phyloP scores from a whole-genome alignment of 1,284 basidiomycete genomes.

The Wolfiporia cocos region DNA sequence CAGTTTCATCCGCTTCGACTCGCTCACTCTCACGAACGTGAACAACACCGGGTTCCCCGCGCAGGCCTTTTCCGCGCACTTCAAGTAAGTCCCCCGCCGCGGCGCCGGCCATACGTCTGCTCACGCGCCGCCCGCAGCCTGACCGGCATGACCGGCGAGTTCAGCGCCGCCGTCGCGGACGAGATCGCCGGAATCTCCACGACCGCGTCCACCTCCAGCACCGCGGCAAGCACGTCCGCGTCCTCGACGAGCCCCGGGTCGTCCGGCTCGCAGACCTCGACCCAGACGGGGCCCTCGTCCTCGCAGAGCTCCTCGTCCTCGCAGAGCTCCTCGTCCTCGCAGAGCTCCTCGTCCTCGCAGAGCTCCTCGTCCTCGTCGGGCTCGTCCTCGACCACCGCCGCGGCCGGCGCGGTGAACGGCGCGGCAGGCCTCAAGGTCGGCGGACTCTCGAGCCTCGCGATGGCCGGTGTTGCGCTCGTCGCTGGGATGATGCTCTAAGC shows the following conservation, averaged over 20 bases:
- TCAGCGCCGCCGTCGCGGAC: constrained; percentile 44
- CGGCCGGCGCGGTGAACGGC: no score
- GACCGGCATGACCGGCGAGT: constrained; percentile 56
- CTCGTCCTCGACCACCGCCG: no score
- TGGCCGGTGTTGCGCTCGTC: no score
- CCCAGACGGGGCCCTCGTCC: constrained; percentile 9
- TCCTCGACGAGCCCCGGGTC: constrained; percentile 19
- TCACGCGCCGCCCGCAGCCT: constrained; percentile 33
- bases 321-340: no score
- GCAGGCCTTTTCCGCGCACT: constrained; percentile 79
- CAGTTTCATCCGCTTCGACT: constrained; percentile 75
- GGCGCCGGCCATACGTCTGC: neutral
- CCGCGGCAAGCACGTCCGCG: constrained; percentile 12
- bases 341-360: no score
- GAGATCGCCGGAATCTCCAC: constrained; percentile 34
- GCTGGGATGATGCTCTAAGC: no score
- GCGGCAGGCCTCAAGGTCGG: no score
- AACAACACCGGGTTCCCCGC: constrained; percentile 46
- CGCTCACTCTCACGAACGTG: constrained; percentile 45
- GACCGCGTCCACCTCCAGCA: constrained; percentile 8
- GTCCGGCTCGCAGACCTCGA: constrained; percentile 14
- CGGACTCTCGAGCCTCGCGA: no score
- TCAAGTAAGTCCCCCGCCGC: constrained; percentile 40
- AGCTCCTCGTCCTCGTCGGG: no score
- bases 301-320: no score